Percentiles rank a stretch among this genome's conserved stretches.
These are phyloP conservation scores for Gossypioides kirkii DNA, from an alignment of 345 rosid species.

Conservation along the genomic window DNA sequence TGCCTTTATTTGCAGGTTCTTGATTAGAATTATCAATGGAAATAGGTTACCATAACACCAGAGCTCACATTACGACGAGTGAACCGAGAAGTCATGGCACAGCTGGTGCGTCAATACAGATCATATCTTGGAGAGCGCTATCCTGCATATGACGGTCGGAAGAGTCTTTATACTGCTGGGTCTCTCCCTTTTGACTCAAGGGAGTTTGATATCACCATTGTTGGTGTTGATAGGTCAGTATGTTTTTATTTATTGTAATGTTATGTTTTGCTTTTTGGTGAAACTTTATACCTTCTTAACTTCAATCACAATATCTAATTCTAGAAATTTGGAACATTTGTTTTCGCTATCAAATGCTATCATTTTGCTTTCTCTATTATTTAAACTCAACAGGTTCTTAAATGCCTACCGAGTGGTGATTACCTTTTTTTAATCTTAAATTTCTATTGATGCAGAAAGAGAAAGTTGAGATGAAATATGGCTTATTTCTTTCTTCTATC, in stretches of 20 bases:
- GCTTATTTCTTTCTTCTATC: neutral
- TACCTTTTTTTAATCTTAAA: neutral
- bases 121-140: conserved; percentile 81
- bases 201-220: conserved; percentile 63
- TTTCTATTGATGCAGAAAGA: neutral
- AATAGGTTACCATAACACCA: conserved; percentile 70
- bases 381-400: neutral
- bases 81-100: conserved; percentile 77
- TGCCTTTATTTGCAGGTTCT: neutral
- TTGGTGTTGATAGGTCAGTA: conserved; percentile 70
- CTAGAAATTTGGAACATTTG: neutral
- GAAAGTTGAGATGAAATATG: neutral
- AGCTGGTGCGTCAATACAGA: no score
- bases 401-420: neutral
- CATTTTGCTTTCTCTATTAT: neutral
- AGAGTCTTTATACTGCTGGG: conserved; percentile 10
- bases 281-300: neutral
- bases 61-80: conserved; percentile 71
- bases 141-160: conserved; percentile 37
- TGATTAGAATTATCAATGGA: neutral
- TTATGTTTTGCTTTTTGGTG: neutral
- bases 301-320: neutral
- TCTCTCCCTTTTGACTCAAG: conserved; percentile 71
- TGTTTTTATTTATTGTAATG: neutral
- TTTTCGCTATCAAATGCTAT: neutral